phyloP scores from a whole-genome alignment of 345 rosid species.

The Populus deltoides region DNA sequence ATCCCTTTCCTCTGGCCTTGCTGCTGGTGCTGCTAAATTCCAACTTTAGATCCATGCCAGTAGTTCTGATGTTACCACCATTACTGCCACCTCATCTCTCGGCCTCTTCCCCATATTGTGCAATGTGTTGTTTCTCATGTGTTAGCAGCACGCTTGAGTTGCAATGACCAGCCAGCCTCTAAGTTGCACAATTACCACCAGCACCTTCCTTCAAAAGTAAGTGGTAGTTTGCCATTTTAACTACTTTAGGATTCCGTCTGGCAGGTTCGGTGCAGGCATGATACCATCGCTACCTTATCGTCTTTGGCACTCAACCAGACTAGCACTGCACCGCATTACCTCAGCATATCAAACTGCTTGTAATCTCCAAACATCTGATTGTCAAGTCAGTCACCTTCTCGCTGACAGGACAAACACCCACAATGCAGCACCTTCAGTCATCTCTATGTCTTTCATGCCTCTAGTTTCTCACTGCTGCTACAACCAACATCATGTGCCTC shows the following conservation, averaged over 20 bases:
- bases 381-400: neutral
- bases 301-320: neutral
- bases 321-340: neutral
- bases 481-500: too few relatives aligned
- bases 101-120: too few relatives aligned
- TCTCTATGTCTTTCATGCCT: neutral
- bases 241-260: too few relatives aligned
- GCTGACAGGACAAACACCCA: neutral
- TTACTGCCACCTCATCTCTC: neutral
- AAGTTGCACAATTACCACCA: too few relatives aligned
- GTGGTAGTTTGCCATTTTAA: neutral
- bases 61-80: neutral
- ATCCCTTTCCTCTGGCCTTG: neutral
- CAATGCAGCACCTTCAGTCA: neutral
- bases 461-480: too few relatives aligned
- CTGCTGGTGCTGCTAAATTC: neutral
- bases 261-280: neutral
- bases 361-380: neutral
- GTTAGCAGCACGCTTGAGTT: too few relatives aligned
- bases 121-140: too few relatives aligned
- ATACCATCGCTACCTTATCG: neutral
- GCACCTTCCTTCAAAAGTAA: neutral
- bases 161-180: too few relatives aligned
- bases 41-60: neutral
- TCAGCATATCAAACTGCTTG: neutral